phyloP scores from a whole-genome alignment of 305 asterid genomes.

The Fraxinus sp. region DNA sequence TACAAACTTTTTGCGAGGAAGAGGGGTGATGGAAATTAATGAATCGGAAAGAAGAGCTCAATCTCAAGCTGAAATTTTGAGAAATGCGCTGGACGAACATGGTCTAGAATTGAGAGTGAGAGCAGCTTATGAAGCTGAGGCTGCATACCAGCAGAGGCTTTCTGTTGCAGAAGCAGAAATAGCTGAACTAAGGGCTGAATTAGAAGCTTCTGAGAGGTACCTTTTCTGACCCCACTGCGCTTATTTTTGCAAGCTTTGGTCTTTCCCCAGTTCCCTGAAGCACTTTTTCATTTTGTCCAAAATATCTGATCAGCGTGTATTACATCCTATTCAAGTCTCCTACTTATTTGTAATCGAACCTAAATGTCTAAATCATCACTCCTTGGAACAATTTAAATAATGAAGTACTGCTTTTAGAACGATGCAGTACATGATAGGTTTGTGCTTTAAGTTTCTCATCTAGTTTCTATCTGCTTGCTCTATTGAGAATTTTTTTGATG shows the following conservation, averaged over 20 bases:
- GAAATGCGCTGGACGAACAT: conserved; percentile 81
- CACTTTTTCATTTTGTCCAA: not conserved
- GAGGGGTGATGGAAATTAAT: conserved; percentile 67
- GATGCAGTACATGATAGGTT: not conserved
- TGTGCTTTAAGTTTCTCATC: conserved; percentile 14
- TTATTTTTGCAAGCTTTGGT: conserved; percentile 8
- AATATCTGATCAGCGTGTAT: not conserved
- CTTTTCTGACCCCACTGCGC: conserved; percentile 25
- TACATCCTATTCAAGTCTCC: not conserved
- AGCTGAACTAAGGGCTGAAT: conserved; percentile 66
- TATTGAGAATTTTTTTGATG: conserved; percentile 3
- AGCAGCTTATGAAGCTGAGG: conserved; percentile 96
- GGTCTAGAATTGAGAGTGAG: conserved; percentile 84
- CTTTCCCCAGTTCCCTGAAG: not conserved
- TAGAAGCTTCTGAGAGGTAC: conserved; percentile 89
- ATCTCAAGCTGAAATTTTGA: conserved; percentile 68
- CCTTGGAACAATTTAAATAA: not conserved
- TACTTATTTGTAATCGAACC: not conserved
- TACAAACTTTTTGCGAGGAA: conserved; percentile 35
- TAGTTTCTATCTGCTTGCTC: conserved; percentile 12
- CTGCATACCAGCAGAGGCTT: conserved; percentile 88
- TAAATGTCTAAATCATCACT: not conserved
- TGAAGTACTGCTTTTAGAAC: not conserved
- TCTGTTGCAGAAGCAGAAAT: conserved; percentile 83
- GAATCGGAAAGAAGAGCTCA: conserved; percentile 83